Conservation (phyloP, 768 basidiomycete genomes). For the Rhodotorula toruloides region DNA sequence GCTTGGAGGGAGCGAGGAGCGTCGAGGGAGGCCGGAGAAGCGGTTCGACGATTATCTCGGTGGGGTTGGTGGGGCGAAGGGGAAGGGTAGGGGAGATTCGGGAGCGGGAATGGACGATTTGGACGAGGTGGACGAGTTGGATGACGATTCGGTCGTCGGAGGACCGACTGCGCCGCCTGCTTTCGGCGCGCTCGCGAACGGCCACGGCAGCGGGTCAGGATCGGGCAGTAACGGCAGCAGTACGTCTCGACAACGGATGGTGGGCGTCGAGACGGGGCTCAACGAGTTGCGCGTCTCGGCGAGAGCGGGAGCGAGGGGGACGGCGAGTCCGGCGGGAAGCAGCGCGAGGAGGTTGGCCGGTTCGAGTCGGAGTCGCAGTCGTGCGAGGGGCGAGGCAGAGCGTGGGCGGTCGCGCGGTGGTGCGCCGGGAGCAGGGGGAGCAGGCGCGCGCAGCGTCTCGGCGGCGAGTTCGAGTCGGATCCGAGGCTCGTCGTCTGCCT, state of each 20-base stretch:
- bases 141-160: slow-evolving; percentile 7
- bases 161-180: no score
- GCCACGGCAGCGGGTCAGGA: no score
- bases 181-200: no score
- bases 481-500: slow-evolving; percentile 21
- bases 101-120: slow-evolving; percentile 4
- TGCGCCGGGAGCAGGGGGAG: not conserved
- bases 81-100: slow-evolving; percentile 21
- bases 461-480: slow-evolving; percentile 9
- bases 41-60: slow-evolving; percentile 27
- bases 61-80: slow-evolving; percentile 2
- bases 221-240: not conserved
- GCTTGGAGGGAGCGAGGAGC: slow-evolving; percentile 18
- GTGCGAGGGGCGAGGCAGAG: slow-evolving; percentile 22
- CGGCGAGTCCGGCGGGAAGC: slow-evolving; percentile 1
- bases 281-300: slow-evolving; percentile 27
- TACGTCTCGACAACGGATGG: slow-evolving; percentile 12
- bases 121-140: slow-evolving; percentile 32
- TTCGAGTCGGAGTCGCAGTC: slow-evolving; percentile 17
- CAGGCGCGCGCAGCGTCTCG: not conserved
- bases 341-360: not conserved
- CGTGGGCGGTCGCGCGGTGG: slow-evolving; percentile 22
- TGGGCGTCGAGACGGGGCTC: slow-evolving; percentile 34
- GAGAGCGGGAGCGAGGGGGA: not conserved
- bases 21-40: slow-evolving; percentile 29